Conservation (phyloP, 495 filamentous ascomycete genomes). For the Lophiotrema nucula region DNA sequence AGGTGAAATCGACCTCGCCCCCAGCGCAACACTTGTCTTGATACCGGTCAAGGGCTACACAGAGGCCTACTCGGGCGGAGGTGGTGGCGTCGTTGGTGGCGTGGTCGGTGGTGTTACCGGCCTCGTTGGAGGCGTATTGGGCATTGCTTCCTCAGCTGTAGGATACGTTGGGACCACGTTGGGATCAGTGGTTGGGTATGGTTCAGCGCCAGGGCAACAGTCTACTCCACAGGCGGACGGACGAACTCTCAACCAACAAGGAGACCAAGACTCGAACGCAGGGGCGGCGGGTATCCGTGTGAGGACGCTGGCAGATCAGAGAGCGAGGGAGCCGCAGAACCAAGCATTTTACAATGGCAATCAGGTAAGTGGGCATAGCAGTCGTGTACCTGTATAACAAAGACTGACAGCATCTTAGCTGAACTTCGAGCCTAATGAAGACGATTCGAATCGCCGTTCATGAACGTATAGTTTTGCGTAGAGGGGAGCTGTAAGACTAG, state of each 20-base stretch:
- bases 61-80: constrained; percentile 54
- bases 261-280: background rate
- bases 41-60: constrained; percentile 64
- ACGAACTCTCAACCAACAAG: background rate
- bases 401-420: constrained; percentile 1
- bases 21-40: constrained; percentile 80
- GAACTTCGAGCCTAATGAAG: constrained; percentile 14
- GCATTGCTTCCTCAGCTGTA: constrained; percentile 46
- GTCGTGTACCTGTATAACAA: background rate
- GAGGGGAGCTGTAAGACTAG: background rate
- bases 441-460: background rate
- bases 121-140: constrained; percentile 27
- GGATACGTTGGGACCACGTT: constrained; percentile 47
- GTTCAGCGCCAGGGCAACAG: background rate
- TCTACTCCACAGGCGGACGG: background rate
- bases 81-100: constrained; percentile 30
- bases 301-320: constrained; percentile 59
- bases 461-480: background rate
- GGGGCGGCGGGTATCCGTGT: constrained; percentile 43
- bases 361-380: constrained; percentile 55
- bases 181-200: constrained; percentile 49
- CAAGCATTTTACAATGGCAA: constrained; percentile 84
- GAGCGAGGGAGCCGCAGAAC: constrained; percentile 50
- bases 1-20: constrained; percentile 64
- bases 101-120: constrained; percentile 17